Base-by-base conservation (phyloP, 768 basidiomycete species). In the Russula ochroleuca region DNA sequence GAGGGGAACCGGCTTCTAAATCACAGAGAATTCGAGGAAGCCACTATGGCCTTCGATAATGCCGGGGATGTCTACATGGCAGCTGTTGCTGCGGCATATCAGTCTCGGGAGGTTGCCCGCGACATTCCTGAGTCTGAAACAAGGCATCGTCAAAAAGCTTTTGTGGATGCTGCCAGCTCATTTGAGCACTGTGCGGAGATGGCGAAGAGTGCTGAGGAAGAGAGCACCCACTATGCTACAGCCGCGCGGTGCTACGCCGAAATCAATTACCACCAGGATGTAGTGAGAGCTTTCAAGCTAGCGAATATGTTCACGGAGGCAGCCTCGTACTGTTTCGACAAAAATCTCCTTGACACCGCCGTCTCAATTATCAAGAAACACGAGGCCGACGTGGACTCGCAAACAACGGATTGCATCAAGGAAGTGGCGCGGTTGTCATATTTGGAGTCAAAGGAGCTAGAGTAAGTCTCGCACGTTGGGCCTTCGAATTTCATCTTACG, bases 191-290 rank as follows among this genome's bases (percentile, higher is more conserved):
- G 50, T 48, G 62, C 50, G 14, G 35, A 6, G 31, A 37, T 57
- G 13, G 38, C 65, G 8, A 50, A 19, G 23, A 37, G 47, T 7
- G 9, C 35, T 2, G 33, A 54, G 21, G 62, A 50, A 25, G 33
- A 53, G 33, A 38, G 49, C 21, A 14, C 56, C 2, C 57, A 35
- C 2, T 63, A 63, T 31, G 49, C 33, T 14, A 17, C 62, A 9
- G 62, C 62, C 0, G 65, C 65, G 9, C 56, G 52, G 7, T 66
- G 65, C 17, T 64, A 57, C 28, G 65, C 57, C 41, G 61, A 65
- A 33, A 47, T 58, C 38, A 41, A 49, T 8, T 33, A 4, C 21
- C 56, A 64, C 21, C 23, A 37, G 35, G 60, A 57, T 3, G 54
- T 31, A 14, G 60, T 65, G 49, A 50, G 41, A 9, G 37, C 31